phyloP scores from a whole-genome alignment of 176 grass and related monocot genomes.

The Avena sativa region DNA sequence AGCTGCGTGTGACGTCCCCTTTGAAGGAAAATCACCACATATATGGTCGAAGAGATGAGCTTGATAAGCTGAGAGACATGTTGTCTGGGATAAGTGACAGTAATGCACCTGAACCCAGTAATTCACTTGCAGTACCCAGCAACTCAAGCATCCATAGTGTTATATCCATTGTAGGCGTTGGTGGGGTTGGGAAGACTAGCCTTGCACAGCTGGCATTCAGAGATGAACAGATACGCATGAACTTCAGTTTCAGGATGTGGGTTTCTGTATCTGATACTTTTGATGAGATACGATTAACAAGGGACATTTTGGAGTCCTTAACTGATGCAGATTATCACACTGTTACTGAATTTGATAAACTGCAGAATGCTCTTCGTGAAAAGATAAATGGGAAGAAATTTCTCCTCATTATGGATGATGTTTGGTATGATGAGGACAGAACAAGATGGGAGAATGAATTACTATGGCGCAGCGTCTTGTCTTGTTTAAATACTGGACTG shows the following conservation, averaged over 20 bases:
- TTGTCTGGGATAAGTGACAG: slow-evolving; percentile 32
- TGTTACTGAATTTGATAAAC: slow-evolving; percentile 26
- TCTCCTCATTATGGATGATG: slow-evolving; percentile 75
- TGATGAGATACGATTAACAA: slow-evolving; percentile 50
- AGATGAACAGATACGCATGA: slow-evolving; percentile 41
- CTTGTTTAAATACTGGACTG: slow-evolving; percentile 40
- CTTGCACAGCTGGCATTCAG: slow-evolving; percentile 62
- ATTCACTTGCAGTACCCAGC: not conserved
- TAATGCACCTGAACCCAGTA: slow-evolving; percentile 31
- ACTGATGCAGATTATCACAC: slow-evolving; percentile 39
- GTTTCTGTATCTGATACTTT: slow-evolving; percentile 57
- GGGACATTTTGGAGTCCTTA: slow-evolving; percentile 57
- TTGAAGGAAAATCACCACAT: slow-evolving; percentile 43
- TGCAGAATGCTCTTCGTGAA: slow-evolving; percentile 42
- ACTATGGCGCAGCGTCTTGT: slow-evolving; percentile 43
- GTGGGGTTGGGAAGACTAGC: slow-evolving; percentile 69
- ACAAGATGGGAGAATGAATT: slow-evolving; percentile 51
- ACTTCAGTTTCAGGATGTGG: slow-evolving; percentile 62
- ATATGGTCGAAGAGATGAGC: slow-evolving; percentile 56
- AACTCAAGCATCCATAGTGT: slow-evolving; percentile 3
- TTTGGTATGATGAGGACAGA: slow-evolving; percentile 64
- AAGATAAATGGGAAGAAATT: slow-evolving; percentile 50
- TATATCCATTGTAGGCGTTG: slow-evolving; percentile 58
- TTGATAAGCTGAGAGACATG: slow-evolving; percentile 46
- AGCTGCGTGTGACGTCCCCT: slow-evolving; percentile 43